Evolutionary conservation across 2,329 filamentous ascomycete genomes (phyloP), one percentile per base, ranked within the genome.

Genomic region (Hypoxylon sp.): DNA sequence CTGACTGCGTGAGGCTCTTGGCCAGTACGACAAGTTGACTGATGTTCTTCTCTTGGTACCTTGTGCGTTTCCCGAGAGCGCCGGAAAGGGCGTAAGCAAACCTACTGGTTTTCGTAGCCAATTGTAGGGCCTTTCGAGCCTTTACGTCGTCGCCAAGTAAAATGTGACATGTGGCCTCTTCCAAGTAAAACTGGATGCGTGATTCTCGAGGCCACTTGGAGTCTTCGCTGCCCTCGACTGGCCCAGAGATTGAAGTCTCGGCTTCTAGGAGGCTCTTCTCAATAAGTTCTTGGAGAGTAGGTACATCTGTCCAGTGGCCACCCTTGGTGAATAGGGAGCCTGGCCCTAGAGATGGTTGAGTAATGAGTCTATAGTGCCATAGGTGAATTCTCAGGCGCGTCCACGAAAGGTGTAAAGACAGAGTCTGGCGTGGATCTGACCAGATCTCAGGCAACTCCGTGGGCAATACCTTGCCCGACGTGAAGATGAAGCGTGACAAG

Each of bases 1-100:
- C 70, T 24, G 39, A 53, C 24, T 62, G 26, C 7, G 80, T 79
- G 6, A 81, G 82, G 74, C 94, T 97, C 75, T 88, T 93, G 0
- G 95, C 95, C 28, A 98, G 81, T 2, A 99, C 92, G 1, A 99
- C 91, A 26, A 99, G 83, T 76, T 99, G 95, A 71, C 93, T 97
- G 64, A 89, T 89, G 71, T 89, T 90, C 63, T 88, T 91, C 72
- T 93, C 85, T 76, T 96, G 92, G 59, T 89, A 96, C 69, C 86
- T 90, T 1, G 92, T 96, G 63, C 91, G 83, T 79, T 93, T 98
- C 15, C 95, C 95, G 68, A 99, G 78, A 20, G 92, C 87, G 37
- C 95, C 95, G 0, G 93, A 96, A 57, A 99, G 77, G 0, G 89
- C 90, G 77, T 96, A 98, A 17, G 87, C 83, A 61, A 99, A 92